Base-by-base conservation (phyloP, 805 yeast species). In the Maudiozyma barnettii region DNA sequence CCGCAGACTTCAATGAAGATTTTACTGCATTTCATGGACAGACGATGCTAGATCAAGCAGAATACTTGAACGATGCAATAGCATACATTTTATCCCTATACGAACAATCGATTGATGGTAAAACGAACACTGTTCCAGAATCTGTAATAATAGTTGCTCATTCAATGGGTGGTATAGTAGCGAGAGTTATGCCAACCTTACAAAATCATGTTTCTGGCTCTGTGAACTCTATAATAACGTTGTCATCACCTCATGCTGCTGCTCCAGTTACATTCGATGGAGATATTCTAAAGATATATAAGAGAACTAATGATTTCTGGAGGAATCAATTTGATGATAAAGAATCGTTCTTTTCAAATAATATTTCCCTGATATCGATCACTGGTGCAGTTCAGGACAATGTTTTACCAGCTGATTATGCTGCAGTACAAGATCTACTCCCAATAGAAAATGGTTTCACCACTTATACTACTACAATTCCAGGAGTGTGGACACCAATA, bases 81-180 rank as follows among this genome's bases (percentile, higher is more conserved):
- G 64, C 67, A 20, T 89, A 82, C 59, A 89, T 91, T 20, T 65
- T 93, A 16, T 75, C 78, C 3, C 67, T 91, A 5, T 91, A 91
- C 57, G 53, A 52, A 39, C 64, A 61, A 19, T 59, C 62, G 1
- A 44, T 52, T 40, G 46, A 38, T 14, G 20, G 41, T n/a, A n/a
- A 37, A 42, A 4, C 42, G 37, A 44, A 26, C 2, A 66, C 61
- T 16, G 43, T 30, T 13, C 93, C 93, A 0, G 61, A 64, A 23
- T 84, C 96, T 0, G 95, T 91, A 1, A 77, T 91, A 0, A 61
- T 91, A 0, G 54, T 91, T 0, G 96, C 88, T 2, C 99, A 91
- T 67, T 91, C 98, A 0, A 91, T 91, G 99, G 99, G 99, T 39
- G 99, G 99, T 2, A 77, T 91, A 16, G 98, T 93, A 1, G 84